Evolutionary conservation across 2,329 filamentous ascomycete genomes (phyloP).

Genomic region (Cladophialophora psammophila): DNA sequence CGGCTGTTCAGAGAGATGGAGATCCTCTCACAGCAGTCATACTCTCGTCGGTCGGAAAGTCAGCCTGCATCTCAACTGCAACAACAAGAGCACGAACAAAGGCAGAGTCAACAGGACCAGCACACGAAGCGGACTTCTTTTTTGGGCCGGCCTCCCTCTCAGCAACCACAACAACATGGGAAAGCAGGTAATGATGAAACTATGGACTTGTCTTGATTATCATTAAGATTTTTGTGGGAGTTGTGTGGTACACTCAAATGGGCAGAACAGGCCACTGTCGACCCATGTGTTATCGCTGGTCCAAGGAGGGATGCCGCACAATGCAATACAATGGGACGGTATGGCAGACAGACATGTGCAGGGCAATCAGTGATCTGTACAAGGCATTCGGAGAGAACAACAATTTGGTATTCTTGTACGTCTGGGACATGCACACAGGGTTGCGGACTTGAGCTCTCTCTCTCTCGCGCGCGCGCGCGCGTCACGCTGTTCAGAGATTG

Average conservation of each 20-base stretch:
- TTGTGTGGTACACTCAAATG: background rate
- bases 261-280: no score
- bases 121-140: background rate
- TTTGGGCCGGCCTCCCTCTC: background rate
- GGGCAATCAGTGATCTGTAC: no score
- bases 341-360: no score
- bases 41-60: conserved; percentile 24
- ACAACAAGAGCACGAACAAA: background rate
- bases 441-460: no score
- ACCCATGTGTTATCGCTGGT: no score
- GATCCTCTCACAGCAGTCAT: conserved; percentile 59
- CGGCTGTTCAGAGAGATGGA: conserved; percentile 72
- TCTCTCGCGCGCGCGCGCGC: no score
- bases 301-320: no score
- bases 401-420: no score
- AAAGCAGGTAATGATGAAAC: background rate
- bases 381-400: no score
- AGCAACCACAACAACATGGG: background rate
- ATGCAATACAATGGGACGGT: no score
- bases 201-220: conserved; percentile 46
- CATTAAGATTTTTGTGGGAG: background rate
- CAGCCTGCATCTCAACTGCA: background rate
- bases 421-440: no score
- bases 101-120: background rate
- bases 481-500: no score